Conservation (phyloP, 2,329 filamentous ascomycete species). For the Meredithiella fracta region DNA sequence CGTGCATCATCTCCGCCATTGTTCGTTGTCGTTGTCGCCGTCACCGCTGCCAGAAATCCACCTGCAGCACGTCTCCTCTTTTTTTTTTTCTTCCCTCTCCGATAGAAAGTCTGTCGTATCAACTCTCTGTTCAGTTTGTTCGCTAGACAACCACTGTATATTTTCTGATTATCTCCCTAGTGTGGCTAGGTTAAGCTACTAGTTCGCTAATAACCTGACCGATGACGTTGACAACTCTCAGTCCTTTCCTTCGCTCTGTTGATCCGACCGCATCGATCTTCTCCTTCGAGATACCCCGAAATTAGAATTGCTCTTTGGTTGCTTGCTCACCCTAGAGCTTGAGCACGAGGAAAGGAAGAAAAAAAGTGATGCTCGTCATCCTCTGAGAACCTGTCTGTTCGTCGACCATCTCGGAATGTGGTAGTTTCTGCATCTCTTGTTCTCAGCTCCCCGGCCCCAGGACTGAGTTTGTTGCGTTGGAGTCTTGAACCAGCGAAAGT, state of each 20-base stretch:
- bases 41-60: background rate
- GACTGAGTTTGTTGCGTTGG: background rate
- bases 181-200: too few relatives aligned
- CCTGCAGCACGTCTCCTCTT: background rate
- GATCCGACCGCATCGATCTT: too few relatives aligned
- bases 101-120: too few relatives aligned
- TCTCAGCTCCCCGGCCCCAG: slow-evolving; percentile 3
- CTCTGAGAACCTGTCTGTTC: background rate
- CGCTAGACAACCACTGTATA: background rate
- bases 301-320: too few relatives aligned
- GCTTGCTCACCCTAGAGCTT: too few relatives aligned
- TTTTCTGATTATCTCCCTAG: background rate
- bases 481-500: slow-evolving; percentile 1
- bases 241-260: background rate
- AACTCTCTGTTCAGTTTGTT: background rate
- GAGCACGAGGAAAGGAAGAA: background rate
- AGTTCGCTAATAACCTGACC: too few relatives aligned
- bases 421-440: slow-evolving; percentile 7
- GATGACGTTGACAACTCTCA: background rate
- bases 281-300: too few relatives aligned
- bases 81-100: background rate
- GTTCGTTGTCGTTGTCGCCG: background rate
- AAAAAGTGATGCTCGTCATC: background rate
- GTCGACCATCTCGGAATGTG: slow-evolving; percentile 8
- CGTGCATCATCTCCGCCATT: background rate